Conservation (phyloP, 306 rosid genomes). For the Casuarina equisetifolia region DNA sequence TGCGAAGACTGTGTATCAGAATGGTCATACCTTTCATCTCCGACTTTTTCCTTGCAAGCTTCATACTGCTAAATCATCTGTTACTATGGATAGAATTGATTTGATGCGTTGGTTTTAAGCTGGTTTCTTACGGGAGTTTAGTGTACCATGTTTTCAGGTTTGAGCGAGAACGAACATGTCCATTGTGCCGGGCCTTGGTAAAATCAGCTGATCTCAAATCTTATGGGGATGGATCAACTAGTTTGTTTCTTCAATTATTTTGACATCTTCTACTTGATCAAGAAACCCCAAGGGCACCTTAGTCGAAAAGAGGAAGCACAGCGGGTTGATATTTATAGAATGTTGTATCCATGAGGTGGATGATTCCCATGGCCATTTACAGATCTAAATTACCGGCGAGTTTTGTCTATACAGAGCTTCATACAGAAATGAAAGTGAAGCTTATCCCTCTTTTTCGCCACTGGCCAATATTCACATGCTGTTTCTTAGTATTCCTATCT, state of each 20-base stretch:
- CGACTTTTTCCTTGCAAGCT: background rate
- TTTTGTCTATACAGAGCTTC: background rate
- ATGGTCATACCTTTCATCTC: constrained; percentile 45
- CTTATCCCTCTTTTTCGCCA: background rate
- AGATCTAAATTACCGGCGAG: background rate
- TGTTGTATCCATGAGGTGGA: background rate
- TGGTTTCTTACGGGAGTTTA: background rate
- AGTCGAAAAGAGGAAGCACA: background rate
- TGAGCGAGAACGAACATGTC: constrained; percentile 97
- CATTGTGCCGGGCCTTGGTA: constrained; percentile 94
- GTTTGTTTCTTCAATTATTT: constrained; percentile 84
- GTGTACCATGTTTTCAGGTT: constrained; percentile 55
- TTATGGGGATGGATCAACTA: constrained; percentile 93
- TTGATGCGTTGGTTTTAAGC: background rate
- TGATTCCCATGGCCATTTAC: background rate
- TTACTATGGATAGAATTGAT: background rate
- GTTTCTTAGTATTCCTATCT: background rate
- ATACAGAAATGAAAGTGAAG: background rate
- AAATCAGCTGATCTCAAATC: constrained; percentile 92
- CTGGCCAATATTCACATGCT: background rate
- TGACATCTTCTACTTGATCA: constrained; percentile 29
- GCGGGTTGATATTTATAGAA: background rate
- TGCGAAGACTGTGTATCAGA: constrained; percentile 99
- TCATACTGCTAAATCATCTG: background rate
- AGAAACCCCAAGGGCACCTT: background rate